Evolutionary conservation across 352 stramenopile genomes (phyloP).

Genomic region (Pythium guiyangense): DNA sequence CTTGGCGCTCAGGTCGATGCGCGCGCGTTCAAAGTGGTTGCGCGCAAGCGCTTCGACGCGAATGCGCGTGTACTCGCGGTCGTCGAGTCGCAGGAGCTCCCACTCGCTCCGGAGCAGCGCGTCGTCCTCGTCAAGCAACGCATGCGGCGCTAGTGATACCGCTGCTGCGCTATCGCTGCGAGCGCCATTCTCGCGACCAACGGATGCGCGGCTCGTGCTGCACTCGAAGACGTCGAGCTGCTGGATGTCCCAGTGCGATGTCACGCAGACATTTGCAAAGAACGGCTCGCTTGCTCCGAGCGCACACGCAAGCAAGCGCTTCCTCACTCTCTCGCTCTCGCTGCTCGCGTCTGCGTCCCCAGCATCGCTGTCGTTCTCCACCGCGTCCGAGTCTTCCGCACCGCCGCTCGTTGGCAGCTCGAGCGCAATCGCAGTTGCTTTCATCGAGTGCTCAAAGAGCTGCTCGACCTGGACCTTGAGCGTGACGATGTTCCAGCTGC

Average conservation of each 20-base stretch:
- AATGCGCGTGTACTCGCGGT: conserved; percentile 26
- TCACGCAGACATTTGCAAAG: background rate
- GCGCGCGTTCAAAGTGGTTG: conserved; percentile 31
- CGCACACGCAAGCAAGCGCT: background rate
- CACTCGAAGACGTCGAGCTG: conserved; percentile 13
- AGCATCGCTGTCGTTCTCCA: background rate
- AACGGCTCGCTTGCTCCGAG: background rate
- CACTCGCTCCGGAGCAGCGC: conserved; percentile 33
- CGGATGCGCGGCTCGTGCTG: background rate
- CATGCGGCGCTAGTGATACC: background rate
- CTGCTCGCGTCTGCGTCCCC: background rate
- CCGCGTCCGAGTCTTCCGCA: no score
- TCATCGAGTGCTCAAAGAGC: conserved; percentile 6
- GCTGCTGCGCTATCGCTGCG: no score
- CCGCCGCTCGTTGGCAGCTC: no score
- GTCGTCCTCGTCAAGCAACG: conserved; percentile 19
- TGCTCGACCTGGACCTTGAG: conserved; percentile 17
- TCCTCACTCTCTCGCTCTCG: background rate
- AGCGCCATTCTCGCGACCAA: background rate
- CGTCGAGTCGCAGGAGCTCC: conserved; percentile 29
- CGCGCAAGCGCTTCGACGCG: conserved; percentile 30
- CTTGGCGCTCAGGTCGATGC: conserved; percentile 21
- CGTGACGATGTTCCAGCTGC: conserved; percentile 2
- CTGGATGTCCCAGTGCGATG: conserved; percentile 13
- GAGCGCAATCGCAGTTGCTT: background rate